Conservation (phyloP, 2,329 filamentous ascomycete genomes). For the Beauveria sp. region DNA sequence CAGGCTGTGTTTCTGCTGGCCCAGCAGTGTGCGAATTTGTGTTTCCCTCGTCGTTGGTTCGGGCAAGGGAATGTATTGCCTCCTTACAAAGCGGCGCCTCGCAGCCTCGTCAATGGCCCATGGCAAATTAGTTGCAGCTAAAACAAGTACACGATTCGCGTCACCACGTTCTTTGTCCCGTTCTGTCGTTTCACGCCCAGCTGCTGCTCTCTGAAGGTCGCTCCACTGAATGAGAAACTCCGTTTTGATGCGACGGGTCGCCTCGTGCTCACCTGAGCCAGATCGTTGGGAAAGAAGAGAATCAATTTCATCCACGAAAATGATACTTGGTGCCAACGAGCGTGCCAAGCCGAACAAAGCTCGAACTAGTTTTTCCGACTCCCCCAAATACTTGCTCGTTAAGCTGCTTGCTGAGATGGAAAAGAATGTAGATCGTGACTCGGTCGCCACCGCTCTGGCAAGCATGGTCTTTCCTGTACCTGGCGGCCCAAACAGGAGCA, state of each 20-base stretch:
- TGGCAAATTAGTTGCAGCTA: slow-evolving; percentile 91
- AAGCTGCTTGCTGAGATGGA: slow-evolving; percentile 91
- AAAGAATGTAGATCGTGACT: slow-evolving; percentile 92
- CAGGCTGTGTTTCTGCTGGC: slow-evolving; percentile 80
- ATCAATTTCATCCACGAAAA: slow-evolving; percentile 98
- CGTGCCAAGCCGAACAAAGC: slow-evolving; percentile 89
- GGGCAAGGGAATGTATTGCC: slow-evolving; percentile 93
- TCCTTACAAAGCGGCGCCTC: slow-evolving; percentile 77
- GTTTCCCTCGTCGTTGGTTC: slow-evolving; percentile 72
- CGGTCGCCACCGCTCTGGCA: slow-evolving; percentile 86
- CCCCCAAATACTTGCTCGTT: slow-evolving; percentile 92
- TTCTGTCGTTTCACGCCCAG: slow-evolving; percentile 64
- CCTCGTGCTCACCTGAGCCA: slow-evolving; percentile 82
- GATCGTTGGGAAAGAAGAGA: slow-evolving; percentile 80
- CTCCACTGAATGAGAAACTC: slow-evolving; percentile 98
- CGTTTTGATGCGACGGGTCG: slow-evolving; percentile 89
- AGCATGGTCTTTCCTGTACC: slow-evolving; percentile 99
- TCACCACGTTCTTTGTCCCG: slow-evolving; percentile 68
- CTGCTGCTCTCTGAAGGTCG: slow-evolving; percentile 84
- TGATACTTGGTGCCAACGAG: slow-evolving; percentile 83
- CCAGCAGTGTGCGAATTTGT: slow-evolving; percentile 72
- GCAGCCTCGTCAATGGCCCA: slow-evolving; percentile 98
- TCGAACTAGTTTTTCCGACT: slow-evolving; percentile 92
- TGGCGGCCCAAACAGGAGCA: slow-evolving; percentile 92
- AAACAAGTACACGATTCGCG: slow-evolving; percentile 79